Conservation (phyloP, 2,329 filamentous ascomycete species). For the Aspergillus aculeatus region DNA sequence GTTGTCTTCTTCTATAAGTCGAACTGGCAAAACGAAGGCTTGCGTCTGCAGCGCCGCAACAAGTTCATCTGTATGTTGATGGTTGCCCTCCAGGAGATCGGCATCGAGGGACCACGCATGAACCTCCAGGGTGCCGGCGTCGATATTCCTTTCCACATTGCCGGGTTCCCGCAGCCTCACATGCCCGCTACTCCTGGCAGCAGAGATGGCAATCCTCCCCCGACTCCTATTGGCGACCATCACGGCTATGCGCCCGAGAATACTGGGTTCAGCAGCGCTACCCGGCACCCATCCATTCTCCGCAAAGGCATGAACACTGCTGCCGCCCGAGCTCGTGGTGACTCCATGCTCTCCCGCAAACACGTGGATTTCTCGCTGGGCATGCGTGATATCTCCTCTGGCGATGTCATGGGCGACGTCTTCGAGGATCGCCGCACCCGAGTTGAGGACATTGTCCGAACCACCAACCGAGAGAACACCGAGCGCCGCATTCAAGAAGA, state of each 20-base stretch:
- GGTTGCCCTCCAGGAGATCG: slow-evolving; percentile 76
- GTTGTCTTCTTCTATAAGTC: slow-evolving; percentile 97
- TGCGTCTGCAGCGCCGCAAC: slow-evolving; percentile 86
- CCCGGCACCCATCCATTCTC: slow-evolving; percentile 54
- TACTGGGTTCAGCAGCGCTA: slow-evolving; percentile 27
- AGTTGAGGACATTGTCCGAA: slow-evolving; percentile 42
- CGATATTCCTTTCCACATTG: slow-evolving; percentile 65
- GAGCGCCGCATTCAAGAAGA: slow-evolving; percentile 41
- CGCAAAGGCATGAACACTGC: slow-evolving; percentile 48
- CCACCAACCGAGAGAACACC: slow-evolving; percentile 39
- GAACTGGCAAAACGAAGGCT: slow-evolving; percentile 91
- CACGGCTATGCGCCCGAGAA: slow-evolving; percentile 28
- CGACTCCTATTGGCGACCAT: slow-evolving; percentile 29
- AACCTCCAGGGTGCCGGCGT: slow-evolving; percentile 67
- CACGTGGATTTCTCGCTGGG: slow-evolving; percentile 71
- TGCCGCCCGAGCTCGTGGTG: slow-evolving; percentile 52
- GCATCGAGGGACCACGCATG: slow-evolving; percentile 79
- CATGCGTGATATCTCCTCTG: slow-evolving; percentile 58
- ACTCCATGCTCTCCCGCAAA: slow-evolving; percentile 59
- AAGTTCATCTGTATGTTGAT: slow-evolving; percentile 92
- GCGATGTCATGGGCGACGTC: slow-evolving; percentile 63
- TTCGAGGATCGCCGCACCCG: slow-evolving; percentile 56
- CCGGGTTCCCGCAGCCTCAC: slow-evolving; percentile 49
- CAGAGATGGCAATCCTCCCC: slow-evolving; percentile 45
- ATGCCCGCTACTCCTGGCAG: slow-evolving; percentile 43